A percentile compares a stretch with the other conserved stretches of the same genome.
Conservation (phyloP, 768 basidiomycete genomes). For the Serendipita sp. region DNA sequence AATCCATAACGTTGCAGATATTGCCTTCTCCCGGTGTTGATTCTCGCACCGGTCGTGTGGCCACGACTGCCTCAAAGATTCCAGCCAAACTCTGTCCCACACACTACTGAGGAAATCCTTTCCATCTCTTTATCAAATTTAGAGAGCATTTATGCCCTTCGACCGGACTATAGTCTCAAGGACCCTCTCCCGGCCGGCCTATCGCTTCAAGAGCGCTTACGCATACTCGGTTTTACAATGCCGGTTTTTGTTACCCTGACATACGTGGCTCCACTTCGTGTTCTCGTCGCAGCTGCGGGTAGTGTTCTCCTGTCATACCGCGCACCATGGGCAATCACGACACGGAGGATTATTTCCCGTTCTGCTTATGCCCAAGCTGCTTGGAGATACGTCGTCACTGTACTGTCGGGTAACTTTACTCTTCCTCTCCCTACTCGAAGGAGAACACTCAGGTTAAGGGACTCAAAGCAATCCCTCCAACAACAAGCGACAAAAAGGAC, state of each 20-base stretch:
- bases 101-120: constrained; percentile 40
- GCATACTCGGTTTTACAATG: constrained; percentile 40
- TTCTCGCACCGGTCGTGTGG: constrained; percentile 17
- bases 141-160: constrained; percentile 41
- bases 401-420: constrained; percentile 9
- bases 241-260: constrained; percentile 54
- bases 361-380: constrained; percentile 33
- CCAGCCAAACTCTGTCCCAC: constrained; percentile 14
- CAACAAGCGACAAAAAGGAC: not conserved
- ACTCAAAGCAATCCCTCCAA: not conserved
- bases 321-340: constrained; percentile 48
- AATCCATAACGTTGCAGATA: not conserved
- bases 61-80: constrained; percentile 11
- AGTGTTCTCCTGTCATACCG: constrained; percentile 44
- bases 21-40: constrained; percentile 5
- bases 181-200: constrained; percentile 19
- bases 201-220: constrained; percentile 27
- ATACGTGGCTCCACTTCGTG: constrained; percentile 41
- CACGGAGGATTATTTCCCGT: constrained; percentile 40
- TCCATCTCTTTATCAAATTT: constrained; percentile 48
- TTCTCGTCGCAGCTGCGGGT: constrained; percentile 44
- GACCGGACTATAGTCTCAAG: constrained; percentile 24
- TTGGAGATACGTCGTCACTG: constrained; percentile 6
- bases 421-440: constrained; percentile 3
- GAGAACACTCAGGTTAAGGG: not conserved